Conservation (phyloP, 768 basidiomycete genomes). For the Pleurotus citrinopileatus region DNA sequence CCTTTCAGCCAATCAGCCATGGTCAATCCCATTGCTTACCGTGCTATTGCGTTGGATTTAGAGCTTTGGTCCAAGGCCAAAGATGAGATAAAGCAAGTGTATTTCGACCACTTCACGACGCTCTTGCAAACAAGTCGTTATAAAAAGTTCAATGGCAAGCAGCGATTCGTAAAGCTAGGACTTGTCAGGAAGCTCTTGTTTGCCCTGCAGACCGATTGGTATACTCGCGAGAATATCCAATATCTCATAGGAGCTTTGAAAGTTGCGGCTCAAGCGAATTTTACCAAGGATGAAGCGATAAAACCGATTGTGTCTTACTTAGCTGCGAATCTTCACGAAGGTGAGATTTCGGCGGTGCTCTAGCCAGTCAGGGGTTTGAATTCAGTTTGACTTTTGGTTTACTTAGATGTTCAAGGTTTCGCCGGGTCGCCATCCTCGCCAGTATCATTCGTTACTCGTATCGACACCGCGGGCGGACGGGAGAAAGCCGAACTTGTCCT, state of each 20-base stretch:
- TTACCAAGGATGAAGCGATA: slow-evolving; percentile 69
- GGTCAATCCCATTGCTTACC: slow-evolving; percentile 79
- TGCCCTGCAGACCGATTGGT: slow-evolving; percentile 79
- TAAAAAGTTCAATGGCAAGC: slow-evolving; percentile 72
- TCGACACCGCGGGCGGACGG: slow-evolving; percentile 45
- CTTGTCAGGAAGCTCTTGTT: slow-evolving; percentile 78
- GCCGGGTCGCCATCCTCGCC: slow-evolving; percentile 52
- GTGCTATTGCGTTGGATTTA: slow-evolving; percentile 83
- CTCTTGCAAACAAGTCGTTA: slow-evolving; percentile 72
- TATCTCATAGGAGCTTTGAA: slow-evolving; percentile 60
- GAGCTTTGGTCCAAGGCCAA: slow-evolving; percentile 81
- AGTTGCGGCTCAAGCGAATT: slow-evolving; percentile 60
- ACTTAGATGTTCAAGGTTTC: background rate
- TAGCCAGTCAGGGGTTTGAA: background rate
- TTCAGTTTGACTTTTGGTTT: background rate
- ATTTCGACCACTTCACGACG: slow-evolving; percentile 79
- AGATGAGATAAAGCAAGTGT: slow-evolving; percentile 70
- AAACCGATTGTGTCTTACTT: slow-evolving; percentile 87
- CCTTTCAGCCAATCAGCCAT: slow-evolving; percentile 70
- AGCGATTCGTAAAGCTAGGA: slow-evolving; percentile 68
- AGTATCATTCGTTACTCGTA: slow-evolving; percentile 37
- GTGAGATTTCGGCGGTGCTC: slow-evolving; percentile 29
- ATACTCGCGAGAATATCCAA: slow-evolving; percentile 47
- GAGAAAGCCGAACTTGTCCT: slow-evolving; percentile 72
- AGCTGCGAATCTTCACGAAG: slow-evolving; percentile 72